phyloP scores from a whole-genome alignment of 1,284 basidiomycete species.

The Boletus semigastroideus region DNA sequence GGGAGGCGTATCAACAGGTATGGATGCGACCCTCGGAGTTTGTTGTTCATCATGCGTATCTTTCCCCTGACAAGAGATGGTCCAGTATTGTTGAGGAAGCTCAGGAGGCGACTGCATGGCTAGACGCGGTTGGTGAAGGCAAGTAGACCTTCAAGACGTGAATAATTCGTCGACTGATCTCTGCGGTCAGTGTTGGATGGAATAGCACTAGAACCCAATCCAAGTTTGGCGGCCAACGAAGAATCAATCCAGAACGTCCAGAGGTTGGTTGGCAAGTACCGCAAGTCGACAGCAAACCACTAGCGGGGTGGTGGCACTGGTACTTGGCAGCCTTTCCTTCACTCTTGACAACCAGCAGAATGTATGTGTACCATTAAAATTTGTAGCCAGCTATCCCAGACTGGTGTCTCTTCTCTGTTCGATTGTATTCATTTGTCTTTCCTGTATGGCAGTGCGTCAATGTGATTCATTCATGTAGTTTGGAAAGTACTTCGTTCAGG shows the following conservation, averaged over 20 bases:
- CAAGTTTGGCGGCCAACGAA: background rate
- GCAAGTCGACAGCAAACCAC: background rate
- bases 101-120: background rate
- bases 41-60: background rate
- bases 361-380: no score
- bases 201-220: background rate
- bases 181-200: background rate
- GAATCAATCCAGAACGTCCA: no score
- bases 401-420: no score
- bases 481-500: no score
- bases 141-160: background rate
- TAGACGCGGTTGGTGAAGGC: background rate
- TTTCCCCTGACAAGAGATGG: background rate
- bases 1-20: no score
- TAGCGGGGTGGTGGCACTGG: background rate
- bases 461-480: no score
- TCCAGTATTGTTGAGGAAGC: background rate
- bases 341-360: no score
- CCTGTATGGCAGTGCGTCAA: no score
- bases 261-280: background rate
- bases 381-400: no score
- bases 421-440: no score
- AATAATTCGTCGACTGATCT: background rate
- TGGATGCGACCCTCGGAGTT: background rate
- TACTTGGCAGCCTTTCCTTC: no score